Base-by-base conservation (phyloP, 345 rosid species). In the Lumnitzera littorea region DNA sequence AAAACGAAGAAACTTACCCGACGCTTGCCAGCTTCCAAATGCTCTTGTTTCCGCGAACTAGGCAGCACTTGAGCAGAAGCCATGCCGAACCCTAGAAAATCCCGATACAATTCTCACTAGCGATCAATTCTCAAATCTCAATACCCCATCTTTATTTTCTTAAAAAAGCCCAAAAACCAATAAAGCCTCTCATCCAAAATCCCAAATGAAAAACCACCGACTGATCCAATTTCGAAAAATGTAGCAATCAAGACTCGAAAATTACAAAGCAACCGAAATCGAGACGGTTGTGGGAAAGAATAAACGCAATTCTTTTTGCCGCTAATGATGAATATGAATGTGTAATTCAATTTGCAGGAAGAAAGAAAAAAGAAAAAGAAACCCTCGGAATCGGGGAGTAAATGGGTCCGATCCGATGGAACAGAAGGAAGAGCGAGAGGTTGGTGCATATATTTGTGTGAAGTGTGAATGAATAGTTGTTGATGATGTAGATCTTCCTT, bases 21-120 rank as follows among this genome's bases (percentile, higher is more conserved):
- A 46, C 95, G 88, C 56, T 91, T 89, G 61, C 97, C 99, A 68
- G 97, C 97, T 69, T 88, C 86, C 63, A 88, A 80, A 78, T 76
- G 96, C 71, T 83, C 95, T 69, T 84, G 95, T 70, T 86, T 86
- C 57, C 87, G 84, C 4, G 94, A 78, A 61, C 70, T 74, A 49
- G 88, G 86, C 75, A 86, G 74, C 61, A 84, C 94, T 84, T 82
- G 96, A 74, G 91, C 97, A 60, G 97, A 94, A 51, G 99, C 96
- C 99, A 94, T 94, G 68, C 15, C 13, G 49, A 53, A 60, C 65
- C 51, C 46, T 36, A 36, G 20, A 46, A 58, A 36, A 36, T 1
- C 43, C 43, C 43, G 11, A 36, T 36, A 36, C 43, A 9, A 36
- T 36, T 36, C 43, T 36, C 43, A 36, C 43, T 7, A 36, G 3